These are phyloP conservation scores for Gymnopilus dilepis DNA, from an alignment of 768 basidiomycete genomes.

Conservation along the genomic window DNA sequence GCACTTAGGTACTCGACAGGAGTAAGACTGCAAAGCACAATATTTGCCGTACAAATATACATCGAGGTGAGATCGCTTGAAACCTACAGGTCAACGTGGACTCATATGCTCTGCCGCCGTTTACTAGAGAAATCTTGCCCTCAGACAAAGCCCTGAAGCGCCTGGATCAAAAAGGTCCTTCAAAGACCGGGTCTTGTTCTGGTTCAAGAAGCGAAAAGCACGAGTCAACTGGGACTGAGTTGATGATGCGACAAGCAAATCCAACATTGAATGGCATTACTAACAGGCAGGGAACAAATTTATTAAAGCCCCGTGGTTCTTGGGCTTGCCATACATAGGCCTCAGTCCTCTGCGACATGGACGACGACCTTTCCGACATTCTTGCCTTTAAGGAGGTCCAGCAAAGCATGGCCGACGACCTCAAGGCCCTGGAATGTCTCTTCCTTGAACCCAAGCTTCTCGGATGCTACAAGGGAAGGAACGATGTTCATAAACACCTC, in stretches of 20 bases:
- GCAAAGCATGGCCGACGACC: slow-evolving; percentile 38
- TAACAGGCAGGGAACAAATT: too few species aligned
- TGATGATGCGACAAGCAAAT: too few species aligned
- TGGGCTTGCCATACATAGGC: too few species aligned
- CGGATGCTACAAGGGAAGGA: slow-evolving; percentile 44
- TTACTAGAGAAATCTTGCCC: background rate
- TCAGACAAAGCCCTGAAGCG: background rate
- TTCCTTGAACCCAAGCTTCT: slow-evolving; percentile 53
- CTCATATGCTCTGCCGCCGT: too few species aligned
- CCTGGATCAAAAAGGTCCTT: background rate
- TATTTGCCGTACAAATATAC: background rate
- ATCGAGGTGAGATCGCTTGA: background rate
- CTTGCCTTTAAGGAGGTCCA: slow-evolving; percentile 38
- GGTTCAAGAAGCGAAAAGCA: background rate
- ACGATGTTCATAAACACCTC: slow-evolving; percentile 48
- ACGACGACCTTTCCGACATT: slow-evolving; percentile 42
- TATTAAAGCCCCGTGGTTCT: too few species aligned
- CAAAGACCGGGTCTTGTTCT: background rate
- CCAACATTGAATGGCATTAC: too few species aligned
- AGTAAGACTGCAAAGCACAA: background rate
- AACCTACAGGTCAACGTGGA: too few species aligned
- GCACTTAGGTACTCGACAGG: background rate
- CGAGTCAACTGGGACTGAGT: too few species aligned
- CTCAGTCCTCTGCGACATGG: slow-evolving; percentile 35
- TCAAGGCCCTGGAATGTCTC: slow-evolving; percentile 51